Conservation (phyloP, 805 yeast genomes). For the Ogataea salicorniae region DNA sequence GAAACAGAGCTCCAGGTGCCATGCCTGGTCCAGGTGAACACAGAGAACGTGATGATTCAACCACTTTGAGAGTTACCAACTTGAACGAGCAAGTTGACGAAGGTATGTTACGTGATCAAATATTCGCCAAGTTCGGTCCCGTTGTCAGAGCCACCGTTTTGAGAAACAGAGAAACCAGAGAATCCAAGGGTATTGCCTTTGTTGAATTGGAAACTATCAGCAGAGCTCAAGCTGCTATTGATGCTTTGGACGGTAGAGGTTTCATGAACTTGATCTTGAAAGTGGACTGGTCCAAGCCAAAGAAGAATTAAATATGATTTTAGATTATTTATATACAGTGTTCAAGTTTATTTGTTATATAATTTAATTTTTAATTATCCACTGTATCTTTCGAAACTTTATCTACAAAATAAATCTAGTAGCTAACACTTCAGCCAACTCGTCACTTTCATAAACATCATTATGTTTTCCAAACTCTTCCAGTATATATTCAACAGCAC, state of each 20-base stretch:
- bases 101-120: conserved; percentile 54
- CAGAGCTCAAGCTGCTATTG: conserved; percentile 74
- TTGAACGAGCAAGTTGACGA: conserved; percentile 83
- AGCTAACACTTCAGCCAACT: conserved; percentile 25
- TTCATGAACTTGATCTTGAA: conserved; percentile 80
- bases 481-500: conserved; percentile 17
- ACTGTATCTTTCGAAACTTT: neutral
- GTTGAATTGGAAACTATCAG: conserved; percentile 68
- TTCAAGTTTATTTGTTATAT: neutral
- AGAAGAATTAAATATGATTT: conserved; percentile 10
- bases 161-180: conserved; percentile 88
- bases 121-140: conserved; percentile 62
- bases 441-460: conserved; percentile 47
- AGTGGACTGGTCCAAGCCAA: conserved; percentile 55
- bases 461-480: conserved; percentile 59
- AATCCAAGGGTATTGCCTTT: conserved; percentile 93
- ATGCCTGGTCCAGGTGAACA: conserved; percentile 27
- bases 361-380: neutral
- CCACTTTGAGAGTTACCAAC: conserved; percentile 87
- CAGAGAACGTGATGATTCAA: conserved; percentile 67
- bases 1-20: conserved; percentile 23
- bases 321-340: neutral
- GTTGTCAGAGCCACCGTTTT: conserved; percentile 76
- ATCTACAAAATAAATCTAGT: conserved; percentile 2
- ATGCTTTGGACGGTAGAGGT: conserved; percentile 81